Base-by-base conservation (phyloP, 495 filamentous ascomycete species). In the Pyrenula massariospora region DNA sequence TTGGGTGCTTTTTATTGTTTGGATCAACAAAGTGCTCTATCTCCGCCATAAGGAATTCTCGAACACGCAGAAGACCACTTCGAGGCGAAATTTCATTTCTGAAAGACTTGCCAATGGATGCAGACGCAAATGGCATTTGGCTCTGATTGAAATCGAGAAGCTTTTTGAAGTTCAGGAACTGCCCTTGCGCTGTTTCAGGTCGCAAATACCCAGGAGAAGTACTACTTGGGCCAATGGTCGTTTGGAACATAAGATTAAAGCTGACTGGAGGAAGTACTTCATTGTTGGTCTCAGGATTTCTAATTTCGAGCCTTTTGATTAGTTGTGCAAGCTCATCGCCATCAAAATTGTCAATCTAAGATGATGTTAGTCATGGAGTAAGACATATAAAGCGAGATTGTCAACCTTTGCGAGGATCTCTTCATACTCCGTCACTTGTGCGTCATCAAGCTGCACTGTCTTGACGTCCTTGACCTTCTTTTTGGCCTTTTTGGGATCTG, bases 21-120 rank as follows among this genome's bases (percentile, higher is more conserved):
- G 86, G 86, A 60, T 91, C 86, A 56, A 91, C 86, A 60, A 81
- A 90, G 63, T 89, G 86, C 68, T 90, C 86, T 59, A 90, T 87
- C 68, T 91, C 87, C 3, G 85, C 87, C 87, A 91, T 89, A 57
- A 89, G 68, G 71, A 89, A 91, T 64, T 91, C 86, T 36, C 87
- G 81, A 10, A 91, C 86, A 57, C 86, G 82, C 22, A 89, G 76
- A n/a, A 91, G 73, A 57, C 86, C 86, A 55, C 80, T 74, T 21
- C 86, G 72, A 10, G 86, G 86, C 0, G 86, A 88, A 59, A 91
- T 89, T 62, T 91, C 86, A 62, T 91, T 89, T 58, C 86, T 77
- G 75, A 86, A 89, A 2, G 85, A 88, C 66, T 85, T 84, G 64
- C 87, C 86, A 60, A 91, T 85, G 8, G 80, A 87, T 10, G 86